Percentiles rank a stretch among this genome's conserved stretches.
These are phyloP conservation scores for Ehretia macrophylla DNA, from an alignment of 257 asterid genomes.

Conservation along the genomic window DNA sequence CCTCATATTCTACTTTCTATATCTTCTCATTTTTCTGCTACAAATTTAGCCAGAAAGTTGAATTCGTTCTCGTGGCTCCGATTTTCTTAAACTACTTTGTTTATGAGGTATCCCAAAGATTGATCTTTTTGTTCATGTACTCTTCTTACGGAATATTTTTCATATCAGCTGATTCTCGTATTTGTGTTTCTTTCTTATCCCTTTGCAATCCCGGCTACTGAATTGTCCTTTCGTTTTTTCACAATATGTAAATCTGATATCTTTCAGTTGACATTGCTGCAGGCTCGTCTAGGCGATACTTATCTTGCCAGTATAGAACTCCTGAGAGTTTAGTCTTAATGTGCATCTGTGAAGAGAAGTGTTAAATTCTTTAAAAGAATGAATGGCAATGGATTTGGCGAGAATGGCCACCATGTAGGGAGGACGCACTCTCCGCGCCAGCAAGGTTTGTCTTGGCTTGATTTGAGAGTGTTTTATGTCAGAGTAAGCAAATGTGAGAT, in stretches of 20 bases:
- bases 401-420: conserved; percentile 28
- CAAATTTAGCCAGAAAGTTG: too few relatives aligned
- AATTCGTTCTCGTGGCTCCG: too few relatives aligned
- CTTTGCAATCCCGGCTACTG: too few relatives aligned
- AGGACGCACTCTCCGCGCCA: conserved; percentile 20
- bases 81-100: too few relatives aligned
- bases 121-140: too few relatives aligned
- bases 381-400: conserved; percentile 27
- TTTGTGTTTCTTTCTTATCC: too few relatives aligned
- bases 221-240: too few relatives aligned
- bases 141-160: too few relatives aligned
- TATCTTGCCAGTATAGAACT: conserved; percentile 9
- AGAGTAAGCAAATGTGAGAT: conserved; percentile 62
- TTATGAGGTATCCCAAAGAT: too few relatives aligned
- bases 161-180: too few relatives aligned
- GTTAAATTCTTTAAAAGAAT: conserved; percentile 21
- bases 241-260: too few relatives aligned
- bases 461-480: conserved; percentile 62
- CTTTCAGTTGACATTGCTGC: conserved; percentile 15
- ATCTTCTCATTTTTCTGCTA: conserved; percentile 1
- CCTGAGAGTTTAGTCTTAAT: conserved; percentile 19
- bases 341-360: conserved; percentile 34
- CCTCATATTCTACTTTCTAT: conserved; percentile 4
- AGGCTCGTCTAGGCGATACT: conserved; percentile 12
- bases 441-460: conserved; percentile 53